Percentiles rank a stretch among this genome's conserved stretches.
Conservation (phyloP, 2,329 filamentous ascomycete genomes). For the Cylindrodendrum hubeiense region DNA sequence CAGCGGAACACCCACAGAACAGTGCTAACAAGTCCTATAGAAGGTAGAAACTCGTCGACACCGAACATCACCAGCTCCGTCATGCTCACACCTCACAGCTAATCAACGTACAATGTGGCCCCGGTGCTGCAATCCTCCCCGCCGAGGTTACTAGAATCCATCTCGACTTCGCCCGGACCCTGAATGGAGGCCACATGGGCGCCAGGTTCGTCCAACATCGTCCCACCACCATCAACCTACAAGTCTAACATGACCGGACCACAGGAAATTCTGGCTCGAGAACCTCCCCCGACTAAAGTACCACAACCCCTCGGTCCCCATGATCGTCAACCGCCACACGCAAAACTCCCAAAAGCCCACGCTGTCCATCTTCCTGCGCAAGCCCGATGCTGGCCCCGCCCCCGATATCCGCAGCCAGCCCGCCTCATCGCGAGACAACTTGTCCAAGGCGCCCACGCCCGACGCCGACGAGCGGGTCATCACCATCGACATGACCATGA, state of each 20-base stretch:
- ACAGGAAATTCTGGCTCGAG: constrained; percentile 88
- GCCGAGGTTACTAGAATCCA: constrained; percentile 81
- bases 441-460: constrained; percentile 62
- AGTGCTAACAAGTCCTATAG: constrained; percentile 47
- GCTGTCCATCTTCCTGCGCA: constrained; percentile 75
- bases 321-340: constrained; percentile 80
- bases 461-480: constrained; percentile 63
- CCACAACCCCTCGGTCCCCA: constrained; percentile 88
- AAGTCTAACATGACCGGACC: constrained; percentile 30
- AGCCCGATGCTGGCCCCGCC: constrained; percentile 44
- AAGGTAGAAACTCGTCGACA: constrained; percentile 53
- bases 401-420: constrained; percentile 53
- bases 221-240: neutral
- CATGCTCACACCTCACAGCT: constrained; percentile 65
- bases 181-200: constrained; percentile 77
- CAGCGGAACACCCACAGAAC: neutral
- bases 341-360: constrained; percentile 68
- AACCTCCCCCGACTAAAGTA: constrained; percentile 91
- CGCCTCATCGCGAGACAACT: constrained; percentile 60
- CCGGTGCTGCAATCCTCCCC: constrained; percentile 86
- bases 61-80: constrained; percentile 31
- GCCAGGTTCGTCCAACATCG: constrained; percentile 67
- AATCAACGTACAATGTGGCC: constrained; percentile 80
- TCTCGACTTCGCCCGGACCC: constrained; percentile 75
- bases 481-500: constrained; percentile 73